Evolutionary conservation across 345 rosid species (phyloP).

Genomic region (Gossypium longicalyx): DNA sequence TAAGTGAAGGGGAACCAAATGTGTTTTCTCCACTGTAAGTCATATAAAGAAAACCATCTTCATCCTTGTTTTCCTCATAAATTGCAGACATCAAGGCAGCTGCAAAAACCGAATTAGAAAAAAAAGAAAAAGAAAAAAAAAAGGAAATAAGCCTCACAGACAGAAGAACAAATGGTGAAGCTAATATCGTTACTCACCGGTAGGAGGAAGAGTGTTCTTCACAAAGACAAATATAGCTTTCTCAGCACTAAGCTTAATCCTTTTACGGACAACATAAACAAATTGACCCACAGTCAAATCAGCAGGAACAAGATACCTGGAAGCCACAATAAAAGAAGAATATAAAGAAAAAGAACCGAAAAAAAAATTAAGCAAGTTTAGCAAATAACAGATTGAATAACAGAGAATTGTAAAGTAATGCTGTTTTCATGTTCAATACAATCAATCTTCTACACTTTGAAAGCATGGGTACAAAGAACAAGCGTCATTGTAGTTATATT

Average conservation of each 20-base stretch:
- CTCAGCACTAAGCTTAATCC: conserved; percentile 72
- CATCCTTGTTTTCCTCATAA: conserved; percentile 65
- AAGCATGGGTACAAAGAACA: neutral
- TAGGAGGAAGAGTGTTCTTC: conserved; percentile 59
- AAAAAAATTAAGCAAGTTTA: neutral
- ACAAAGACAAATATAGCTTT: conserved; percentile 73
- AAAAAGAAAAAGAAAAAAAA: neutral
- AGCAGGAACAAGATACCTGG: conserved; percentile 75
- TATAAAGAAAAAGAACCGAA: neutral
- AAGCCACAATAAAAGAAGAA: neutral
- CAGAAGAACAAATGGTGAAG: neutral
- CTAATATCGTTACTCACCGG: conserved; percentile 34
- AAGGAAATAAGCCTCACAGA: neutral
- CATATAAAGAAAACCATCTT: conserved; percentile 78
- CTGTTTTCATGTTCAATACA: neutral
- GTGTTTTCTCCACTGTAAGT: conserved; percentile 79
- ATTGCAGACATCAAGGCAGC: conserved; percentile 66
- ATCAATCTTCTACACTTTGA: neutral
- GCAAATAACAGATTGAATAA: neutral
- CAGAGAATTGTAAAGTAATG: neutral
- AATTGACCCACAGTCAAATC: conserved; percentile 80
- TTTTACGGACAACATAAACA: conserved; percentile 73
- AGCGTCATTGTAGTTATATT: neutral
- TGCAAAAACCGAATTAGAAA: conserved; percentile 18
- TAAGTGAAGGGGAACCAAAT: conserved; percentile 36